Base-by-base conservation (phyloP, 495 filamentous ascomycete genomes). In the Sordaria brevicollis region DNA sequence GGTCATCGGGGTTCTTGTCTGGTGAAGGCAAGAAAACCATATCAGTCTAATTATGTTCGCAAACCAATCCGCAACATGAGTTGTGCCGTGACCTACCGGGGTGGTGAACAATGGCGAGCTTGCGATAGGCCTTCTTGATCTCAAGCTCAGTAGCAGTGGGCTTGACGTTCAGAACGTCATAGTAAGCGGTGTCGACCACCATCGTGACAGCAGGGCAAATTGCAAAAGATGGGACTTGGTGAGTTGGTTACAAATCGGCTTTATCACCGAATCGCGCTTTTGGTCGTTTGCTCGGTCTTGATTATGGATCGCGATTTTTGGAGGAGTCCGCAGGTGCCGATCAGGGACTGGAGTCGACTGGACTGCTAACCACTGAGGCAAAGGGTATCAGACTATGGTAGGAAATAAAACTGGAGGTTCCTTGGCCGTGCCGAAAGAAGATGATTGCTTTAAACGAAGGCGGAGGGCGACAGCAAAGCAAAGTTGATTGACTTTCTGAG, bases 111-210 rank as follows among this genome's bases (percentile, higher is more conserved):
- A 99, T 97, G 62, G 95, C 95, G 35, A 95, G 89, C 80, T 94
- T 98, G 71, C 95, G 87, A 80, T 99, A 99, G n/a, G 95, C 95
- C 81, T 98, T 98, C 84, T 99, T 99, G 82, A 99, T 97, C 72
- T 99, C 96, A 8, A 98, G 89, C 78, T 96, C 93, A 68, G 93
- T 91, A 19, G 95, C 96, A 11, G 89, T 92, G 49, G 94, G 90
- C 78, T 89, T 87, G 75, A 99, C 96, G 70, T 90, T 91, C 15
- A 99, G 86, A 74, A 87, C 89, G 79, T 99, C 96, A 81, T 99
- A 99, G 81, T 95, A 95, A 68, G 86, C 81, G 31, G 91, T 94
- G 75, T 95, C 92, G 68, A 89, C 92, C 71, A 94, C 92, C 92
- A 94, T 94, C 72, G 71, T 84, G 76, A 41, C 57, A 19, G 36